A percentile compares a stretch with the other conserved stretches of the same genome.
Evolutionary conservation across 345 rosid species (phyloP).

Genomic region (Gossypium anomalum): DNA sequence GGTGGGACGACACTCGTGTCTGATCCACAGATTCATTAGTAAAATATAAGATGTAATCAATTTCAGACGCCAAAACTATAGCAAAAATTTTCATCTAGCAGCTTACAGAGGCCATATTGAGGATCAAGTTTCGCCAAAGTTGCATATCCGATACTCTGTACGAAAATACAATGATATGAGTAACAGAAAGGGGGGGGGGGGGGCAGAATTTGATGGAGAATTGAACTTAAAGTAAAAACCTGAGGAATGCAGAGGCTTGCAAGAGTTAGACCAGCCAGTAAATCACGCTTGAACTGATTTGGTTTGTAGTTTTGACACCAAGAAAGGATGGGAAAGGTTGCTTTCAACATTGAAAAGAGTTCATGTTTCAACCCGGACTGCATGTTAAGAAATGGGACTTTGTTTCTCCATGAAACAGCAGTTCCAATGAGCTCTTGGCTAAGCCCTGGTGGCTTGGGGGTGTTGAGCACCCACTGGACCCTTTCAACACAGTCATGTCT

Average conservation of each 20-base stretch:
- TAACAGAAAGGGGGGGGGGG: background rate
- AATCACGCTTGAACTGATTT: slow-evolving; percentile 61
- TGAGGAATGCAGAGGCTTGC: slow-evolving; percentile 98
- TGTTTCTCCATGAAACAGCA: slow-evolving; percentile 29
- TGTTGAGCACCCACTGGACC: slow-evolving; percentile 61
- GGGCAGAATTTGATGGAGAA: no score
- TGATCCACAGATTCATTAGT: slow-evolving; percentile 20
- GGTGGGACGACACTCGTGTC: slow-evolving; percentile 92
- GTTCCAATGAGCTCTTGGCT: slow-evolving; percentile 48
- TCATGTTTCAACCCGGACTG: slow-evolving; percentile 27
- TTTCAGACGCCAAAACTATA: background rate
- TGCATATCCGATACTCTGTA: slow-evolving; percentile 91
- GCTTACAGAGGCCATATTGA: slow-evolving; percentile 88
- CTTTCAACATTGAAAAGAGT: slow-evolving; percentile 30
- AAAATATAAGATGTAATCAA: background rate
- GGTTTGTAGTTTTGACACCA: slow-evolving; percentile 60
- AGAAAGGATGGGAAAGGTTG: slow-evolving; percentile 58
- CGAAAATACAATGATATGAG: background rate
- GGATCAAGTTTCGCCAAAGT: slow-evolving; percentile 93
- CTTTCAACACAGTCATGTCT: slow-evolving; percentile 27
- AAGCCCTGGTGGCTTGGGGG: slow-evolving; percentile 63
- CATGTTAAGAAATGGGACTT: slow-evolving; percentile 31
- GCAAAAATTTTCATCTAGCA: slow-evolving; percentile 2
- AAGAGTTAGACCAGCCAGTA: slow-evolving; percentile 85
- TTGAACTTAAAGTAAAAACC: slow-evolving; percentile 20